Conservation (phyloP, 768 basidiomycete genomes). For the Tulasnella sp. region DNA sequence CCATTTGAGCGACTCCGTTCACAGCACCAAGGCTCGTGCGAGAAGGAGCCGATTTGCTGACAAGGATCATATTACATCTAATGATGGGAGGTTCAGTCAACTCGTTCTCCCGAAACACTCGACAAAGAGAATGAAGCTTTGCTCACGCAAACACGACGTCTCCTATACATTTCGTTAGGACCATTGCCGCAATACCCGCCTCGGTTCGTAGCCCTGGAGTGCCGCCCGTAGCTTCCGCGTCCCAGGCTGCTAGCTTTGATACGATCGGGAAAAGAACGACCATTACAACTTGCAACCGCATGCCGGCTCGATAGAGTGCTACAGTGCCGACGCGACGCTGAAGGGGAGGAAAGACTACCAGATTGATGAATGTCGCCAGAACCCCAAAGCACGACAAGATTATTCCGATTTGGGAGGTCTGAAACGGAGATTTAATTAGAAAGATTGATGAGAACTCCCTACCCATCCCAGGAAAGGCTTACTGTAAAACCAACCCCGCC, state of each 20-base stretch:
- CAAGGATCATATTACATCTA: constrained; percentile 31
- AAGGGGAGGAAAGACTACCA: constrained; percentile 28
- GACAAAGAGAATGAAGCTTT: not conserved
- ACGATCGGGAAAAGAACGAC: constrained; percentile 28
- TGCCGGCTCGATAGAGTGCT: constrained; percentile 15
- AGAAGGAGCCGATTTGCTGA: constrained; percentile 28
- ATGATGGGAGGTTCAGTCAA: not conserved
- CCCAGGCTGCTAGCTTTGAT: constrained; percentile 1
- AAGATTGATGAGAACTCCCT: not conserved
- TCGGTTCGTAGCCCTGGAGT: constrained; percentile 13
- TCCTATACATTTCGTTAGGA: not conserved
- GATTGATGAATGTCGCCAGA: constrained; percentile 28
- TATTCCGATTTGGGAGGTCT: constrained; percentile 30
- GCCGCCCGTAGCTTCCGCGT: not conserved
- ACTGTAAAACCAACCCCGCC: constrained; percentile 32
- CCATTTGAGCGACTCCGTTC: constrained; percentile 31
- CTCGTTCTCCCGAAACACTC: not conserved
- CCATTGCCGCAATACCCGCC: constrained; percentile 3
- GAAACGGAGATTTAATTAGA: not conserved
- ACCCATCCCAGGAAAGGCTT: not conserved
- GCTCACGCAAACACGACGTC: constrained; percentile 23
- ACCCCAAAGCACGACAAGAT: constrained; percentile 28
- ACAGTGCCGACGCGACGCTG: constrained; percentile 28
- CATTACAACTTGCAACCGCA: constrained; percentile 24
- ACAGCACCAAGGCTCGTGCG: constrained; percentile 28